These are phyloP conservation scores for Xylaria sp. DNA, from an alignment of 2,329 filamentous ascomycete genomes.

Conservation along the genomic window DNA sequence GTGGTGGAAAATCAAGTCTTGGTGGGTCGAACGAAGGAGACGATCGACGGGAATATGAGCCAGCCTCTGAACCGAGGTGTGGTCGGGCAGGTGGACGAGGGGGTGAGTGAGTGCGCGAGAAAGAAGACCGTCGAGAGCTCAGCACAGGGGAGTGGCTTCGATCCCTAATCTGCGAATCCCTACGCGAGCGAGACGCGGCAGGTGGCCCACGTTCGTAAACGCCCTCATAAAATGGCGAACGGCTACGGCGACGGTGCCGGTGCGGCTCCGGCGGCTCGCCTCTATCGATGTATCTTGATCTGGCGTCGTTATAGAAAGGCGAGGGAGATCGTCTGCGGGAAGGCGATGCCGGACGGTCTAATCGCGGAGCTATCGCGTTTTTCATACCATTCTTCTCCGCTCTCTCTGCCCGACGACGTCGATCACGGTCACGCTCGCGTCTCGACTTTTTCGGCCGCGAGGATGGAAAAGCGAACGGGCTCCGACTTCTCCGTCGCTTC, in stretches of 20 bases:
- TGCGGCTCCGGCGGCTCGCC: slow-evolving; percentile 27
- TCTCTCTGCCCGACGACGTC: slow-evolving; percentile 31
- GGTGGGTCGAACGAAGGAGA: slow-evolving; percentile 30
- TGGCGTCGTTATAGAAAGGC: slow-evolving; percentile 29
- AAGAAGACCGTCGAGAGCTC: slow-evolving; percentile 35
- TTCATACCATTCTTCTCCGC: slow-evolving; percentile 31
- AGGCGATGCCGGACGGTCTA: slow-evolving; percentile 25
- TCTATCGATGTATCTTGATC: slow-evolving; percentile 29
- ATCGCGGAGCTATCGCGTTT: slow-evolving; percentile 22
- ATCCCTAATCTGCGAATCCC: slow-evolving; percentile 29
- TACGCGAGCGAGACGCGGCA: slow-evolving; percentile 21
- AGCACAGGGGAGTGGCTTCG: slow-evolving; percentile 34
- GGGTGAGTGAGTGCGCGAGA: slow-evolving; percentile 36
- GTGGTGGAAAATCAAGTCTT: slow-evolving; percentile 30
- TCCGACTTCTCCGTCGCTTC: slow-evolving; percentile 48
- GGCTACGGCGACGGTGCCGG: slow-evolving; percentile 30
- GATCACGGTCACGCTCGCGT: slow-evolving; percentile 38
- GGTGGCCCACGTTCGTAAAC: slow-evolving; percentile 25
- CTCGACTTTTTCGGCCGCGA: slow-evolving; percentile 49
- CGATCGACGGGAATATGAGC: slow-evolving; percentile 31
- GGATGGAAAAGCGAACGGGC: slow-evolving; percentile 40
- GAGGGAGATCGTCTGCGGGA: slow-evolving; percentile 34
- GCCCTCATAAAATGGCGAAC: slow-evolving; percentile 31
- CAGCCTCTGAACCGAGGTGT: slow-evolving; percentile 29
- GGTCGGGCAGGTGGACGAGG: slow-evolving; percentile 28